Evolutionary conservation across 257 asterid genomes (phyloP).

Genomic region (Nicotiana paniculata): DNA sequence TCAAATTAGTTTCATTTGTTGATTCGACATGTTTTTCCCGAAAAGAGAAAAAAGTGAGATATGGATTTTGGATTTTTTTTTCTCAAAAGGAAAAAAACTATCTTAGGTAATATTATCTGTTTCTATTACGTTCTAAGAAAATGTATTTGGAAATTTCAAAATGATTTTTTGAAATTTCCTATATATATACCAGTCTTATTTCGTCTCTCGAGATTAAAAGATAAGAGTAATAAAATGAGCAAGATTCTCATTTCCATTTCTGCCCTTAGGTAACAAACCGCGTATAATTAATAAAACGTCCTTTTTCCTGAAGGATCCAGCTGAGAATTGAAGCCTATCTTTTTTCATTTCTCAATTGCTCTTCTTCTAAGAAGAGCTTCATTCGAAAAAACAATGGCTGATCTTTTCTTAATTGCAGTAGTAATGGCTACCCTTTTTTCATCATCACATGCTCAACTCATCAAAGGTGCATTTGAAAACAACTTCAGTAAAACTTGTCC

Average conservation of each 20-base stretch:
- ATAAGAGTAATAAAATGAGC: background rate
- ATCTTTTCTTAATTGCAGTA: slow-evolving; percentile 25
- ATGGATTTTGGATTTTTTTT: background rate
- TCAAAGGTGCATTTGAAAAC: slow-evolving; percentile 42
- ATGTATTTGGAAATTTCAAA: background rate
- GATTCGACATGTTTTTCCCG: background rate
- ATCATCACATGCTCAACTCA: slow-evolving; percentile 24
- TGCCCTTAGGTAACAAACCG: slow-evolving; percentile 14
- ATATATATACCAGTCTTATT: background rate
- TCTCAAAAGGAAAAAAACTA: too few relatives aligned
- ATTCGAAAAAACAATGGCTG: slow-evolving; percentile 6
- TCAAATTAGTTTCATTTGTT: too few relatives aligned
- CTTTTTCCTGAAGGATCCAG: slow-evolving; percentile 17
- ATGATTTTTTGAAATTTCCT: background rate
- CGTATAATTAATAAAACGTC: slow-evolving; percentile 5
- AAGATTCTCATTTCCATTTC: background rate
- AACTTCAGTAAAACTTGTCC: slow-evolving; percentile 79
- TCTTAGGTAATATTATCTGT: too few relatives aligned
- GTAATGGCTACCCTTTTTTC: slow-evolving; percentile 15
- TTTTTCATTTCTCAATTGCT: background rate
- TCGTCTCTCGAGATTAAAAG: background rate
- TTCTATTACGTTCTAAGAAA: background rate
- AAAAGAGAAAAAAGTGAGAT: background rate
- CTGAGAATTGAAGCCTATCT: background rate
- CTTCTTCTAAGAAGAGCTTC: background rate